Evolutionary conservation across 257 asterid species (phyloP).

Genomic region (Fraxinus anomala): DNA sequence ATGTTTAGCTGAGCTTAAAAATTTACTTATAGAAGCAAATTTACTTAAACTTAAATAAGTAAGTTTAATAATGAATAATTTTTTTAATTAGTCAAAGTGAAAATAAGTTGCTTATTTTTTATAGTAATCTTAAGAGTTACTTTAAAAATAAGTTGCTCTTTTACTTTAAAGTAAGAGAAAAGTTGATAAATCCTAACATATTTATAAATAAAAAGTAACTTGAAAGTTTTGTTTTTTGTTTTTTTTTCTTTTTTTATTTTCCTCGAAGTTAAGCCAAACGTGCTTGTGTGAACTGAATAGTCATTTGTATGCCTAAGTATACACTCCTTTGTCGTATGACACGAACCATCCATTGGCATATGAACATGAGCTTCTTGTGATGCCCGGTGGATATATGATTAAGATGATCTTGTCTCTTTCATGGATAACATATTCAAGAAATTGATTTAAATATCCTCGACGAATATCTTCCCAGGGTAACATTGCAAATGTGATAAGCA

Average conservation of each 20-base stretch:
- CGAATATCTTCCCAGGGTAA: conserved; percentile 49
- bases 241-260: too few relatives aligned
- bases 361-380: neutral
- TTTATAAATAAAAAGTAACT: neutral
- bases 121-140: too few relatives aligned
- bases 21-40: neutral
- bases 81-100: neutral
- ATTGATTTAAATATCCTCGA: neutral
- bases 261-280: neutral
- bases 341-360: neutral
- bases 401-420: neutral
- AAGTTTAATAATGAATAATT: neutral
- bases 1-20: neutral
- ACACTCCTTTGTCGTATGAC: neutral
- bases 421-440: neutral
- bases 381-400: neutral
- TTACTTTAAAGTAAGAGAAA: neutral
- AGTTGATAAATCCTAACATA: neutral
- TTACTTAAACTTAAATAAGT: neutral
- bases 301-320: neutral
- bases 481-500: conserved; percentile 60
- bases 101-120: too few relatives aligned
- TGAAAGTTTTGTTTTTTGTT: neutral
- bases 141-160: neutral
- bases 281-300: neutral